These are phyloP conservation scores for Chenopodium suecicum DNA, from an alignment of 148 eudicot genomes.

Conservation along the genomic window DNA sequence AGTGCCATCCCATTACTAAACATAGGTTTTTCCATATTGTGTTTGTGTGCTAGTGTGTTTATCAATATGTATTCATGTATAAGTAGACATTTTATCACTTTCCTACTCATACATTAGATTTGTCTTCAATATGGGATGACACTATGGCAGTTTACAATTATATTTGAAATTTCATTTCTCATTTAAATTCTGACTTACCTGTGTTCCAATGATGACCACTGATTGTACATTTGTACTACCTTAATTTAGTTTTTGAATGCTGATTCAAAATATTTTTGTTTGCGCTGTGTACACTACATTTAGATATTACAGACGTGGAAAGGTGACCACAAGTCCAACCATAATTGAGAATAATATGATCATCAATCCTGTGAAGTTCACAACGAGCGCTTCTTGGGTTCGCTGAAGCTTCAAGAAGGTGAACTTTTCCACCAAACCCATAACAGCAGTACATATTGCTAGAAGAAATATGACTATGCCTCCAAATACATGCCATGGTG, in stretches of 20 bases:
- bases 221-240: neutral
- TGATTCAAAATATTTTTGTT: neutral
- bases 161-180: too few species aligned
- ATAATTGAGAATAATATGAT: conserved; percentile 41
- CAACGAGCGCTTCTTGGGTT: conserved; percentile 40
- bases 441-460: conserved; percentile 38
- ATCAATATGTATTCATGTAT: too few species aligned
- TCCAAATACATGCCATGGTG: conserved; percentile 53
- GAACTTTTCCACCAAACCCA: conserved; percentile 50
- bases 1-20: too few species aligned
- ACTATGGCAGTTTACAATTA: too few species aligned
- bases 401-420: conserved; percentile 22
- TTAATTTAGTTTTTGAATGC: neutral
- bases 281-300: neutral
- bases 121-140: too few species aligned
- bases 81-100: too few species aligned
- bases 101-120: too few species aligned
- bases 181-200: neutral
- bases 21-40: too few species aligned
- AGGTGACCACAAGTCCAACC: conserved; percentile 39
- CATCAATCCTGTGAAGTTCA: conserved; percentile 56
- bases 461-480: conserved; percentile 47
- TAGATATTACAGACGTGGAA: conserved; percentile 27
- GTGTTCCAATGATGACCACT: neutral
- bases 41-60: too few species aligned